Percentiles rank a stretch among this genome's conserved stretches.
These are phyloP conservation scores for Metschnikowia lunata DNA, from an alignment of 805 yeast genomes.

Conservation along the genomic window DNA sequence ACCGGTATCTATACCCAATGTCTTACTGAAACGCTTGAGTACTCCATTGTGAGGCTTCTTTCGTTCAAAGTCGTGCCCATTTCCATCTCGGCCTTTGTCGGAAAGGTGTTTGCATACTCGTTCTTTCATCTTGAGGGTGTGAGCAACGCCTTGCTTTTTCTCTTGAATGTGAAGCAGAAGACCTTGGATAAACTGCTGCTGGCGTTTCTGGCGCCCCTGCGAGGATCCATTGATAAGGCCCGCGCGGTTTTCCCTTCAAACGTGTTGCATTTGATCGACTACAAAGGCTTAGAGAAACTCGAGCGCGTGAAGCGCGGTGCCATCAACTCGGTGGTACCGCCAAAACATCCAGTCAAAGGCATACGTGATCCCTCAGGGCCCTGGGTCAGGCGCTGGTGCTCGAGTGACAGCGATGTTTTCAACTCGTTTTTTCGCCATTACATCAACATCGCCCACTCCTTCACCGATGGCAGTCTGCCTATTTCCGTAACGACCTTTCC, in stretches of 20 bases:
- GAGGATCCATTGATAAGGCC: slow-evolving; percentile 5
- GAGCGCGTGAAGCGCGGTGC: slow-evolving; percentile 22
- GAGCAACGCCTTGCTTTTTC: slow-evolving; percentile 52
- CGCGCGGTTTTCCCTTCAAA: slow-evolving; percentile 24
- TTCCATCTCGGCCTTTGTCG: slow-evolving; percentile 61
- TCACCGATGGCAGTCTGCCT: slow-evolving; percentile 1
- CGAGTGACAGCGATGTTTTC: slow-evolving; percentile 54
- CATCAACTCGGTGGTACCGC: slow-evolving; percentile 37
- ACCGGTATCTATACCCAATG: slow-evolving; percentile 25
- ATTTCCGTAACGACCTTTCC: slow-evolving; percentile 21
- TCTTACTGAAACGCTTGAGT: slow-evolving; percentile 51
- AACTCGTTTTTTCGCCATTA: slow-evolving; percentile 61
- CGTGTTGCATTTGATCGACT: slow-evolving; percentile 28
- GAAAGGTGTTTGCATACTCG: slow-evolving; percentile 65
- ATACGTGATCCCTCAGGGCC: slow-evolving; percentile 54
- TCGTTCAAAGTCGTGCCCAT: slow-evolving; percentile 48
- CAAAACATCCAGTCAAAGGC: slow-evolving; percentile 42
- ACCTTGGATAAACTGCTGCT: slow-evolving; percentile 29
- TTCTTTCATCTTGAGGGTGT: slow-evolving; percentile 53
- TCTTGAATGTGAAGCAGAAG: slow-evolving; percentile 51
- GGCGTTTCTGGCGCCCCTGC: slow-evolving; percentile 1
- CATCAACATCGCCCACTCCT: slow-evolving; percentile 25
- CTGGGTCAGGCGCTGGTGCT: slow-evolving; percentile 62
- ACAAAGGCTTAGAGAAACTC: slow-evolving; percentile 32
- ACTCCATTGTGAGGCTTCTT: slow-evolving; percentile 44